A percentile compares a stretch with the other conserved stretches of the same genome.
phyloP scores from a whole-genome alignment of 495 filamentous ascomycete genomes.

The Aspergillus egyptiacus region DNA sequence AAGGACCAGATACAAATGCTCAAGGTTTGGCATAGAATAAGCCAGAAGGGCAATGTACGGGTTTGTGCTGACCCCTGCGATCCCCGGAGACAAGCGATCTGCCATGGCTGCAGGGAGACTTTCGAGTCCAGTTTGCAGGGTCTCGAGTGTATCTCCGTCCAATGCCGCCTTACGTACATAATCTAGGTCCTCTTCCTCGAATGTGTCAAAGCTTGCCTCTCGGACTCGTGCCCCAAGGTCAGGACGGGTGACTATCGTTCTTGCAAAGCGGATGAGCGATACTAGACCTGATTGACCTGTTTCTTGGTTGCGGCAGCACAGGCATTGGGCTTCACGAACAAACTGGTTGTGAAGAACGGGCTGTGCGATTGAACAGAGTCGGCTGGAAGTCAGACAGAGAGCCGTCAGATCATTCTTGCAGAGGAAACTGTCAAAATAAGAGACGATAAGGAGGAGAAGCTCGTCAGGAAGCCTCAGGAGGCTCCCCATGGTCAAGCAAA shows the following conservation, averaged over 20 bases:
- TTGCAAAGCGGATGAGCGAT: background rate
- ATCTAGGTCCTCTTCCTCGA: background rate
- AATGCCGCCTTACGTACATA: background rate
- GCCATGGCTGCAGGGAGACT: background rate
- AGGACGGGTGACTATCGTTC: background rate
- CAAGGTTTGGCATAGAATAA: background rate
- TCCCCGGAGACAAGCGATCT: background rate
- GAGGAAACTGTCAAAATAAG: background rate
- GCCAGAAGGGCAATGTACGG: background rate
- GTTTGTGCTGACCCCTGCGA: background rate
- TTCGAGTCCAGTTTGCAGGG: background rate
- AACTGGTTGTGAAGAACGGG: background rate
- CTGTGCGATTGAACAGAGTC: background rate
- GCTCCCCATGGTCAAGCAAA: background rate
- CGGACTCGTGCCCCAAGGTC: background rate
- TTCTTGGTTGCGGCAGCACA: background rate
- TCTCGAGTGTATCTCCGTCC: background rate
- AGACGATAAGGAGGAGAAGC: background rate
- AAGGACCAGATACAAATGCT: background rate
- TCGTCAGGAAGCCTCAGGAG: background rate
- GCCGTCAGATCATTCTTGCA: background rate
- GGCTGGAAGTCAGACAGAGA: constrained; percentile 6
- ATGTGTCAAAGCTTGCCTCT: background rate
- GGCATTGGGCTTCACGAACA: background rate
- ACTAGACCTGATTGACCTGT: background rate